A percentile compares a stretch with the other conserved stretches of the same genome.
phyloP scores from a whole-genome alignment of 2,329 filamentous ascomycete species.

The Beauveria asiatica region DNA sequence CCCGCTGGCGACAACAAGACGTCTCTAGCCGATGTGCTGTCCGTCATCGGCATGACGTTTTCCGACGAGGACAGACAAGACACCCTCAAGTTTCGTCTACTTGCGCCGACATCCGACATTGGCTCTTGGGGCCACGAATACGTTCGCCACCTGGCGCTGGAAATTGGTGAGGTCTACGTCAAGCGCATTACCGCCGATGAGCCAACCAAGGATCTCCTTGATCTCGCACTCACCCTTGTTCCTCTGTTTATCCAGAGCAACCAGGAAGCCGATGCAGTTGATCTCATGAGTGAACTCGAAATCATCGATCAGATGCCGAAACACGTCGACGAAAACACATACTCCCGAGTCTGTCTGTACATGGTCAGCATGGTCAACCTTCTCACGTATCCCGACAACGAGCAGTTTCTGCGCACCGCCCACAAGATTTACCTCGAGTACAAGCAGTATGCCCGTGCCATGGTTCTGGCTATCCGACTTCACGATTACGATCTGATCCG shows the following conservation, averaged over 20 bases:
- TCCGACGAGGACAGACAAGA: constrained; percentile 94
- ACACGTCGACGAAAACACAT: constrained; percentile 90
- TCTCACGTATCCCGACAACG: constrained; percentile 94
- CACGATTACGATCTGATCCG: constrained; percentile 81
- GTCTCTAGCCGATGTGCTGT: constrained; percentile 86
- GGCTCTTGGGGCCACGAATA: constrained; percentile 99
- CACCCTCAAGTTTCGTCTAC: constrained; percentile 88
- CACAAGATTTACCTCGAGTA: constrained; percentile 92
- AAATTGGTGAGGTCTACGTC: constrained; percentile 91
- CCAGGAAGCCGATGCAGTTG: constrained; percentile 94
- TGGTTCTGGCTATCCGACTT: constrained; percentile 86
- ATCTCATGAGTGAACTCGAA: constrained; percentile 93
- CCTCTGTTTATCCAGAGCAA: constrained; percentile 96
- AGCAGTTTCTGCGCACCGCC: constrained; percentile 85
- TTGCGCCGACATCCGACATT: constrained; percentile 85
- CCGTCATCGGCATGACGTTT: constrained; percentile 97
- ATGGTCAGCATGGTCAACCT: constrained; percentile 99
- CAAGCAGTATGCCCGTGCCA: constrained; percentile 86
- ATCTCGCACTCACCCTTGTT: constrained; percentile 76
- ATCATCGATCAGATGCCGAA: constrained; percentile 88
- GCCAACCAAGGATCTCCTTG: constrained; percentile 71
- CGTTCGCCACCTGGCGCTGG: constrained; percentile 85
- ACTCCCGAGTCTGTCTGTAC: constrained; percentile 86
- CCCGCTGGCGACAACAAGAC: constrained; percentile 76
- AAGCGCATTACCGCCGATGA: constrained; percentile 82